These are phyloP conservation scores for Colletotrichum sojae DNA, from an alignment of 2,329 filamentous ascomycete species.

Conservation along the genomic window DNA sequence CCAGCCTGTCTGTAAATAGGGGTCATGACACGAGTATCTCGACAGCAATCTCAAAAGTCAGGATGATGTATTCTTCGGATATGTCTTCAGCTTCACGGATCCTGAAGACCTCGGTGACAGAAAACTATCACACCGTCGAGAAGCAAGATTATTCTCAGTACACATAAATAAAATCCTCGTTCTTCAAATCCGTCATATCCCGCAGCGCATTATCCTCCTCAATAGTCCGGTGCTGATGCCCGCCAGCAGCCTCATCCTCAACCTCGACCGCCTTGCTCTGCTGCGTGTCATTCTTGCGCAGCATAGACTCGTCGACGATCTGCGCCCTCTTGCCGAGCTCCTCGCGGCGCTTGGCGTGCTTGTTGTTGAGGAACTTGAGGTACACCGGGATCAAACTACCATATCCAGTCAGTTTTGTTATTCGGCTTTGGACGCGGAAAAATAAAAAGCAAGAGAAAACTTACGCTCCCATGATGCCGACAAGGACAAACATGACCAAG, in stretches of 20 bases:
- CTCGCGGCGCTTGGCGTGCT: constrained; percentile 67
- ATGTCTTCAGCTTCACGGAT: too few species aligned
- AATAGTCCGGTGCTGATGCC: constrained; percentile 41
- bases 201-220: constrained; percentile 59
- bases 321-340: constrained; percentile 66
- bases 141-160: constrained; percentile 44
- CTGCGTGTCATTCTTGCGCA: constrained; percentile 34
- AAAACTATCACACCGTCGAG: too few species aligned
- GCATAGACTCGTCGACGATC: constrained; percentile 36
- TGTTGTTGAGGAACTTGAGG: constrained; percentile 67
- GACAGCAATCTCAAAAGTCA: too few species aligned
- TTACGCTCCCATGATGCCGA: constrained; percentile 62
- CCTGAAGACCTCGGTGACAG: too few species aligned
- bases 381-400: constrained; percentile 55
- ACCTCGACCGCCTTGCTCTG: constrained; percentile 44
- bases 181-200: constrained; percentile 70
- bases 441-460: not conserved
- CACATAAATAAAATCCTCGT: constrained; percentile 75
- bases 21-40: too few species aligned
- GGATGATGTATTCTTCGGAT: too few species aligned
- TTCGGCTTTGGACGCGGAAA: too few species aligned
- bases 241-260: constrained; percentile 37
- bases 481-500: constrained; percentile 71
- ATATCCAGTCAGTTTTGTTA: too few species aligned
- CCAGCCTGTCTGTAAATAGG: too few species aligned